Evolutionary conservation across 148 eudicot genomes (phyloP).

Genomic region (Rhododendron henanense): DNA sequence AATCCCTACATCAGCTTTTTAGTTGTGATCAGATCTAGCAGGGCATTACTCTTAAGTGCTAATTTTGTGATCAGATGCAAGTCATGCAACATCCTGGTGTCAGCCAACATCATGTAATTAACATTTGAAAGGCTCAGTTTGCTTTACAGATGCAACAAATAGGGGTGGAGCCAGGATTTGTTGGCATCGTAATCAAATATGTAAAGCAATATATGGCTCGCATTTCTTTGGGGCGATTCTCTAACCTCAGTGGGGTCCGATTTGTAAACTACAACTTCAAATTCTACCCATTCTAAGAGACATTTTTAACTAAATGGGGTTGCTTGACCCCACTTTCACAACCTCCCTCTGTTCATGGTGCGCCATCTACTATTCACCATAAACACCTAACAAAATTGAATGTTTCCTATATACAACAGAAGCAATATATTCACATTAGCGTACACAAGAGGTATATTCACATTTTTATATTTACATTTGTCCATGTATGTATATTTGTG

Average conservation of each 20-base stretch:
- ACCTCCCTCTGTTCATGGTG: not conserved
- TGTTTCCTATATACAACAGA: not conserved
- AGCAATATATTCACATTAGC: not conserved
- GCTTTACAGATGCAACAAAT: not conserved
- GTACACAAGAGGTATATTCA: no score
- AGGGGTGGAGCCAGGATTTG: not conserved
- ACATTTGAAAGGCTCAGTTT: not conserved
- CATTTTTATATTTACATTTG: not conserved
- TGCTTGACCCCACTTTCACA: not conserved
- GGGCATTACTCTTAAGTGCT: not conserved
- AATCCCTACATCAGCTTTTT: not conserved
- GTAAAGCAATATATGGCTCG: not conserved
- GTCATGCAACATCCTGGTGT: not conserved
- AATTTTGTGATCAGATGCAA: not conserved
- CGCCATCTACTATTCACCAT: not conserved
- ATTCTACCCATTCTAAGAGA: not conserved
- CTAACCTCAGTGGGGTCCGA: not conserved
- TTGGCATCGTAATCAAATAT: not conserved
- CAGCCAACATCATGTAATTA: not conserved
- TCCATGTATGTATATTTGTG: not conserved
- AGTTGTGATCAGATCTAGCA: not conserved
- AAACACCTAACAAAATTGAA: not conserved
- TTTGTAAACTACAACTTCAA: not conserved
- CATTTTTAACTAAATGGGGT: not conserved
- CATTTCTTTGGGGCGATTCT: not conserved